Conservation (phyloP, 352 stramenopile species). For the Globisporangium emineosum region DNA sequence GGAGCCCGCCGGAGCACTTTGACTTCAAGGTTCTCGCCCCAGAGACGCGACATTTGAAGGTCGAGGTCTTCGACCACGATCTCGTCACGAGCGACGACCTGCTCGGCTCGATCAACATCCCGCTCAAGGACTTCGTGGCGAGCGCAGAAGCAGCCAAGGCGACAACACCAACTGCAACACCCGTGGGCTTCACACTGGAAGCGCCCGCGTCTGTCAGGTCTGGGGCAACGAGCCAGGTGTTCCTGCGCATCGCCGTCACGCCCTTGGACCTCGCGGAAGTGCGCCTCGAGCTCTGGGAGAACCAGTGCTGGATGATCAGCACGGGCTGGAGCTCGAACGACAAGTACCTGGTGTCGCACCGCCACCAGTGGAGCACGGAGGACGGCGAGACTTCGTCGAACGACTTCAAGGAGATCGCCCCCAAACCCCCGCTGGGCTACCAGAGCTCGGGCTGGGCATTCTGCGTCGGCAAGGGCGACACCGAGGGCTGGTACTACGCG, state of each 20-base stretch:
- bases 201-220: constrained; percentile 15
- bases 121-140: constrained; percentile 18
- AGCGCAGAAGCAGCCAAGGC: not conserved
- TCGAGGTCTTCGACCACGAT: constrained; percentile 34
- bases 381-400: constrained; percentile 23
- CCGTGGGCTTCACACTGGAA: constrained; percentile 18
- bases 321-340: constrained; percentile 26
- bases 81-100: constrained; percentile 25
- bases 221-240: constrained; percentile 16
- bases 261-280: constrained; percentile 21
- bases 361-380: constrained; percentile 24
- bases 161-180: not conserved
- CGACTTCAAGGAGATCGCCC: constrained; percentile 23
- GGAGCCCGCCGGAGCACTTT: constrained; percentile 30
- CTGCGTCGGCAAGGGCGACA: constrained; percentile 27
- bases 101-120: constrained; percentile 23
- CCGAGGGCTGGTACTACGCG: constrained; percentile 38
- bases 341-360: constrained; percentile 13
- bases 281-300: constrained; percentile 35
- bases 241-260: constrained; percentile 22
- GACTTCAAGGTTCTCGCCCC: constrained; percentile 32
- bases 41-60: constrained; percentile 7
- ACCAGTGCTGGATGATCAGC: constrained; percentile 27
- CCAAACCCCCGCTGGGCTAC: constrained; percentile 20
- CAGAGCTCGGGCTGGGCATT: constrained; percentile 27